phyloP scores from a whole-genome alignment of 805 yeast genomes.

The Wickerhamia fluorescens region DNA sequence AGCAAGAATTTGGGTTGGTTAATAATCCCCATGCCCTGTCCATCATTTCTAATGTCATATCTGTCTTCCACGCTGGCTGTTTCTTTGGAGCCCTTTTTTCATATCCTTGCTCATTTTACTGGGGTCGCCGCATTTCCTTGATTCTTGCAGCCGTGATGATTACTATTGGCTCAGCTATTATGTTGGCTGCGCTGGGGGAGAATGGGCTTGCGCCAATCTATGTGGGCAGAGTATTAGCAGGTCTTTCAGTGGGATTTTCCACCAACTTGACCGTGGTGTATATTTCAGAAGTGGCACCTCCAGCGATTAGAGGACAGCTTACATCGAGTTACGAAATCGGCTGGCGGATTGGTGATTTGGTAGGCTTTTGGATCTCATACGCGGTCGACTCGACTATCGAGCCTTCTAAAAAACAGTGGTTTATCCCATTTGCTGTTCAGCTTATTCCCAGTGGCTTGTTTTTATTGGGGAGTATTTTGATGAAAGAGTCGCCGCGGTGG shows the following conservation, averaged over 20 bases:
- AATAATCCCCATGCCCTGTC: conserved; percentile 12
- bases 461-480: conserved; percentile 22
- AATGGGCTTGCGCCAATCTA: conserved; percentile 30
- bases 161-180: conserved; percentile 30
- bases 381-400: conserved; percentile 23
- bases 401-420: conserved; percentile 25
- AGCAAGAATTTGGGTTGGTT: conserved; percentile 25
- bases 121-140: conserved; percentile 26
- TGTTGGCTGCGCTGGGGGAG: conserved; percentile 23
- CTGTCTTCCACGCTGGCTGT: conserved; percentile 35
- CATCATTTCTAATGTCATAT: conserved; percentile 27
- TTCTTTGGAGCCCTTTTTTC: conserved; percentile 33
- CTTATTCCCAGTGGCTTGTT: conserved; percentile 31
- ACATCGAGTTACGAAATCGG: conserved; percentile 29
- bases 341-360: conserved; percentile 34
- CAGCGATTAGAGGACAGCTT: conserved; percentile 28
- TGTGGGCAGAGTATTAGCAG: conserved; percentile 31
- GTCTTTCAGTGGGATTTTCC: conserved; percentile 29
- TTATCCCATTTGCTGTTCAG: conserved; percentile 34
- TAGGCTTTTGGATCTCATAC: conserved; percentile 32
- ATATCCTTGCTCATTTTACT: conserved; percentile 28
- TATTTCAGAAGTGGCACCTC: conserved; percentile 29
- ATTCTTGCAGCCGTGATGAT: conserved; percentile 24
- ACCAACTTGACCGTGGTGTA: conserved; percentile 33
- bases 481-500: conserved; percentile 34